These are phyloP conservation scores for Fusarium pilosicola DNA, from an alignment of 2,329 filamentous ascomycete genomes.

Conservation along the genomic window DNA sequence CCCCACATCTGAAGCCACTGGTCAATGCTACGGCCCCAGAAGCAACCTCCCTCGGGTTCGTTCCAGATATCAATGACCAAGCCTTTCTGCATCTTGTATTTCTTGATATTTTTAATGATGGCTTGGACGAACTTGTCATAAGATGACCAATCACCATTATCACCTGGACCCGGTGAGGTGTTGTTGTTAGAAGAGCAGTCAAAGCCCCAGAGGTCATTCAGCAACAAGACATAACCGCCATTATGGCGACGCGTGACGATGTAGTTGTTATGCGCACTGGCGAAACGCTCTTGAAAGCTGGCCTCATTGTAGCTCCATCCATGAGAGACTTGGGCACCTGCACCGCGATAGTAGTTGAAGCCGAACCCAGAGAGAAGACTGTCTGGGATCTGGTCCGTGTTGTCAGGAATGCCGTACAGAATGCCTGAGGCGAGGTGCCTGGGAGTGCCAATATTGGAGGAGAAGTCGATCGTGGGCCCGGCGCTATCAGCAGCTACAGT, in stretches of 20 bases:
- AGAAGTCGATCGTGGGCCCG: neutral
- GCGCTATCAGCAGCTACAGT: neutral
- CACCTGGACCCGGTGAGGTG: neutral
- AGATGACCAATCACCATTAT: neutral
- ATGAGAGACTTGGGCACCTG: neutral
- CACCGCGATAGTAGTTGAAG: neutral
- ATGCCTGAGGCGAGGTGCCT: neutral
- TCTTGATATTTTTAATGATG: neutral
- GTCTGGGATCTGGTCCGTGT: neutral
- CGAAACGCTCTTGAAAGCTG: neutral
- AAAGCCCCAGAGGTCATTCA: neutral
- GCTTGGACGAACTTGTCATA: neutral
- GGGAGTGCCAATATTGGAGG: neutral
- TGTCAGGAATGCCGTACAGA: neutral
- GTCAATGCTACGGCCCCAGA: neutral
- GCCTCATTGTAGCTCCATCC: neutral
- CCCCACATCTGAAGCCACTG: neutral
- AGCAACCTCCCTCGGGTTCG: neutral
- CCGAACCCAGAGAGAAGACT: neutral
- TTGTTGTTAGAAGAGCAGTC: neutral
- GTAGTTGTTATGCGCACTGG: neutral
- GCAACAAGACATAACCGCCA: neutral
- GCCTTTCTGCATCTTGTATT: neutral
- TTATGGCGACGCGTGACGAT: neutral
- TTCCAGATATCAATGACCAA: neutral